phyloP scores from a whole-genome alignment of 768 basidiomycete genomes.

The Calocera viscosa region DNA sequence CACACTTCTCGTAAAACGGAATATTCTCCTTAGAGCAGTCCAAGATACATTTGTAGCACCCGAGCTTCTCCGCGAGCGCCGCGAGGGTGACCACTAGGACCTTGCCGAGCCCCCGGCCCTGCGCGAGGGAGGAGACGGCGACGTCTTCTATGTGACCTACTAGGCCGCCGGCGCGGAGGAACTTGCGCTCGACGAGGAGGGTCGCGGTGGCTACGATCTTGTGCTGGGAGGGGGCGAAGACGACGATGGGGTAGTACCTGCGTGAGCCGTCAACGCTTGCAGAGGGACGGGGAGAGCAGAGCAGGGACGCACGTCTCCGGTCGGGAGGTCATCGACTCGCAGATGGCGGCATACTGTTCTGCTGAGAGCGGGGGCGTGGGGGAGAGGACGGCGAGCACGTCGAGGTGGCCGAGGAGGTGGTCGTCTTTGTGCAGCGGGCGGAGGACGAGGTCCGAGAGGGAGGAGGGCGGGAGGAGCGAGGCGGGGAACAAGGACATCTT shows the following conservation, averaged over 20 bases:
- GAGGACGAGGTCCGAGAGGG: slow-evolving; percentile 23
- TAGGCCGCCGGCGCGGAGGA: slow-evolving; percentile 68
- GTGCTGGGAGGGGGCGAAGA: slow-evolving; percentile 62
- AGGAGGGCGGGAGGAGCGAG: background rate
- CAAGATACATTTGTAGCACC: slow-evolving; percentile 94
- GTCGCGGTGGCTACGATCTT: slow-evolving; percentile 71
- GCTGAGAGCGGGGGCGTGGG: slow-evolving; percentile 54
- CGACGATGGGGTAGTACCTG: slow-evolving; percentile 74
- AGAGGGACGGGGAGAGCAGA: slow-evolving; percentile 1
- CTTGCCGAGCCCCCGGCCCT: slow-evolving; percentile 85
- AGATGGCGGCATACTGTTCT: slow-evolving; percentile 57
- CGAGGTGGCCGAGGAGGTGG: slow-evolving; percentile 66
- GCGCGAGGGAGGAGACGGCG: slow-evolving; percentile 73
- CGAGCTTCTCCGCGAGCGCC: slow-evolving; percentile 61
- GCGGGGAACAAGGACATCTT: background rate
- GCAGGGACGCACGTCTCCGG: background rate
- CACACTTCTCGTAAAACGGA: slow-evolving; percentile 98
- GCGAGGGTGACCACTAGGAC: slow-evolving; percentile 78
- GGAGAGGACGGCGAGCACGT: slow-evolving; percentile 64
- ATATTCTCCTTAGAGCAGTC: slow-evolving; percentile 79
- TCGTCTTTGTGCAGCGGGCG: slow-evolving; percentile 83
- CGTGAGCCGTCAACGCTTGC: slow-evolving; percentile 27
- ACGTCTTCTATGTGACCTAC: slow-evolving; percentile 98
- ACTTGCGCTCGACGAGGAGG: slow-evolving; percentile 87
- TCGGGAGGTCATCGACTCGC: slow-evolving; percentile 34